These are phyloP conservation scores for Phytophthora niederhauseri DNA, from an alignment of 352 stramenopile genomes.

Conservation along the genomic window DNA sequence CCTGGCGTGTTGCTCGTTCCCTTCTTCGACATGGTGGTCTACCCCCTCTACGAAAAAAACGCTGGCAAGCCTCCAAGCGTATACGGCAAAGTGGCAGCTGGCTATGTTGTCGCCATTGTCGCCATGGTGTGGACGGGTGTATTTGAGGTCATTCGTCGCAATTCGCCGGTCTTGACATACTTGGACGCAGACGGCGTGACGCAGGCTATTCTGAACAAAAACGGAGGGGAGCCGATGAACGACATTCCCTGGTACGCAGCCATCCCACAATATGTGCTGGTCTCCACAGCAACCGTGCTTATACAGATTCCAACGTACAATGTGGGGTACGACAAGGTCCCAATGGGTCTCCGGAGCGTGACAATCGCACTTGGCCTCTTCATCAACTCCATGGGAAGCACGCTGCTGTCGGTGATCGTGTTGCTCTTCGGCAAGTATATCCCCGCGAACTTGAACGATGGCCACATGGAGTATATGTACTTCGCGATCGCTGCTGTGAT, in stretches of 20 bases:
- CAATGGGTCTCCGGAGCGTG: slow-evolving; percentile 28
- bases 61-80: slow-evolving; percentile 39
- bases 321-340: slow-evolving; percentile 42
- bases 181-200: slow-evolving; percentile 15
- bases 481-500: slow-evolving; percentile 28
- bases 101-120: slow-evolving; percentile 40
- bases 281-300: slow-evolving; percentile 39
- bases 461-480: slow-evolving; percentile 43
- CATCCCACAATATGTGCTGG: slow-evolving; percentile 47
- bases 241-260: slow-evolving; percentile 17
- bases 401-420: slow-evolving; percentile 57
- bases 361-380: slow-evolving; percentile 42
- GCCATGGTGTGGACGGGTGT: slow-evolving; percentile 43
- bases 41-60: slow-evolving; percentile 42
- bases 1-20: slow-evolving; percentile 40
- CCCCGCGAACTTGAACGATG: slow-evolving; percentile 27
- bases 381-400: slow-evolving; percentile 53
- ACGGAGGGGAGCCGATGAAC: slow-evolving; percentile 21
- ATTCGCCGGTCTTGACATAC: slow-evolving; percentile 19
- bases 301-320: slow-evolving; percentile 43
- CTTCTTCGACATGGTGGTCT: slow-evolving; percentile 41
- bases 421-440: slow-evolving; percentile 62
- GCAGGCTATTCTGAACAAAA: slow-evolving; percentile 33
- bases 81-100: slow-evolving; percentile 41
- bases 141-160: slow-evolving; percentile 40